Evolutionary conservation across 495 filamentous ascomycete species (phyloP).

Genomic region (Glarea lozoyensis): DNA sequence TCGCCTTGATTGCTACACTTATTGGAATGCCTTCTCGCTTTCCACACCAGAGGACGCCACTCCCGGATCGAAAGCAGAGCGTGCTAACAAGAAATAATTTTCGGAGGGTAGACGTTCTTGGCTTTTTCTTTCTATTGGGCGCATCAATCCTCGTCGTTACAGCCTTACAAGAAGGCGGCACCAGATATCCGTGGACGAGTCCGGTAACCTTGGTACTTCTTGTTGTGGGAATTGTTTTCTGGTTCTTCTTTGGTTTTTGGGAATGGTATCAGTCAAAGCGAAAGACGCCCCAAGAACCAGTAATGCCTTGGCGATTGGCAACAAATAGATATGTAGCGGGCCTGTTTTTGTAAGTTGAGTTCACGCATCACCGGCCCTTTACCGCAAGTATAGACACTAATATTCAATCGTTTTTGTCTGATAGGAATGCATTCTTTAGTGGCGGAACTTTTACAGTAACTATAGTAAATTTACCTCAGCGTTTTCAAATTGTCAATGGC

Average conservation of each 20-base stretch:
- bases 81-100: not conserved
- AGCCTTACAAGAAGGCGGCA: conserved; percentile 48
- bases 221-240: conserved; percentile 34
- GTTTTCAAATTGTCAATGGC: not conserved
- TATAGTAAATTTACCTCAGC: not conserved
- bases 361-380: no score
- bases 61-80: not conserved
- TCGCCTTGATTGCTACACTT: not conserved
- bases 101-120: conserved; percentile 41
- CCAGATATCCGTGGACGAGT: conserved; percentile 36
- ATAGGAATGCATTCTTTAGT: not conserved
- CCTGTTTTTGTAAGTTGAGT: no score
- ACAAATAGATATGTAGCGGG: no score
- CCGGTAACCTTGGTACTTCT: conserved; percentile 32
- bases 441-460: not conserved
- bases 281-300: no score
- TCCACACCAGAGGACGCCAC: not conserved
- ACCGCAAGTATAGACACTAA: no score
- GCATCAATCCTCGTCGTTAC: conserved; percentile 46
- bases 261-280: conserved; percentile 31
- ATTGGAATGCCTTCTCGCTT: not conserved
- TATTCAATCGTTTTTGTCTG: no score
- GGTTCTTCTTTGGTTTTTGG: conserved; percentile 37
- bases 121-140: conserved; percentile 41
- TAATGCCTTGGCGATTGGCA: no score